Base-by-base conservation (phyloP, 768 basidiomycete genomes). In the Lactifluus piperatus region DNA sequence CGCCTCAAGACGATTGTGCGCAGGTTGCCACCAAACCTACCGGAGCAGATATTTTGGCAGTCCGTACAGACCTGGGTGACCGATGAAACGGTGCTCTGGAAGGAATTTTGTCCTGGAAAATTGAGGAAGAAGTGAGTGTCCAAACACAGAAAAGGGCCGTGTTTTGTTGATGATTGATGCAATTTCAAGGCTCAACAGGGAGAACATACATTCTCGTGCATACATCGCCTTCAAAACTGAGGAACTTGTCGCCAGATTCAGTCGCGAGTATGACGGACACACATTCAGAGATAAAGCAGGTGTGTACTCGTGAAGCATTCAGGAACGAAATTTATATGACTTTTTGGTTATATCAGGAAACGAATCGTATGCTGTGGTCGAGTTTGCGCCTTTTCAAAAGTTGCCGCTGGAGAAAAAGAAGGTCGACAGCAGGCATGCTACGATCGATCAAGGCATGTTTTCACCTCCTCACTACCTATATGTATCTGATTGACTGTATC, bases 381-480 rank as follows among this genome's bases (percentile, higher is more conserved):
- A 99, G 71, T 97, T 89, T 67, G 89, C 97, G 0, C 92, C 94
- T 5, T 91, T 87, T 63, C 94, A 93, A 70, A 97, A 93, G 68
- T 72, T 87, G 11, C 91, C 94, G 0, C 68, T 79, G 0, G 77
- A 79, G 60, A 83, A 87, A 71, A 84, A 84, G 73, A 97, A 95
- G 72, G 69, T 71, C 0, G 95, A 99, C 66, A 80, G 79, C 36
- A 77, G 92, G 24, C 86, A 85, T 64, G 91, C 82, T 0, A 95
- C 94, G 0, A 95, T 99, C 55, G 92, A 94, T 65, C 84, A 89
- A 74, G 94, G 94, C 87, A 56, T 26, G 75, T 54, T 46, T 16
- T 10, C 13, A 30, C 30, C n/a, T 22, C 32, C 34, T 62, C 47
- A 22, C 24, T 24, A 18, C 20, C 24, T 41, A 32, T 45, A 39